Evolutionary conservation across 2,329 filamentous ascomycete species (phyloP), one percentile per base, ranked within the genome.

Genomic region (Triangularia setosa): DNA sequence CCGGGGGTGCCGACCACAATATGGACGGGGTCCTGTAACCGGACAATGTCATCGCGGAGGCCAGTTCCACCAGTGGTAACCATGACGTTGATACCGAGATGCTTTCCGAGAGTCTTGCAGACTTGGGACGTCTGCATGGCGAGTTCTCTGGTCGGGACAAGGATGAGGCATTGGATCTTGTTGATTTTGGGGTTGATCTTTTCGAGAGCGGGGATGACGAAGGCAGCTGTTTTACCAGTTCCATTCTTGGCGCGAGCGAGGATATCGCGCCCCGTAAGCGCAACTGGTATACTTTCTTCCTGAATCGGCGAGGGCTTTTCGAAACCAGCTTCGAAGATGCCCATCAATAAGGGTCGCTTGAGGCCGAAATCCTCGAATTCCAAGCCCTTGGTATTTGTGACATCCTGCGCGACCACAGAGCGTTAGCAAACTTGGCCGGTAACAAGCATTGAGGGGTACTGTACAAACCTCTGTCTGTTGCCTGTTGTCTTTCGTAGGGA

Each of bases 301-400:
- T 99, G 95, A 73, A 99, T 99, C 11, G 95, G 95, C 64, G 95
- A 99, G 16, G 95, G 95, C 80, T 96, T 97, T 78, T 99, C 95
- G 78, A 97, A 99, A 68, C 95, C 95, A 71, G 95, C 95, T 81
- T 99, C 95, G 78, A 98, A 99, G 70, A 99, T 98, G 68, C 95
- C 95, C 94, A 98, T 99, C 81, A 99, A 87, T 67, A 99, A 82
- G 76, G 97, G 92, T 75, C 95, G 87, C 82, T 96, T 97, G 72
- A 99, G 89, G 70, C 90, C 91, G 76, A 99, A 97, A 71, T 98
- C 92, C 79, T 99, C 96, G 75, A 97, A 99, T 72, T 99, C 95
- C 67, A 99, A 84, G 66, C 95, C 95, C 81, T 97, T 98, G 30
- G 94, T 99, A 73, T 93, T 93, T 64, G 94, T 98, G 67, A 99